Conservation (phyloP, 164 flowering plant genomes). For the Houttuynia cordata region DNA sequence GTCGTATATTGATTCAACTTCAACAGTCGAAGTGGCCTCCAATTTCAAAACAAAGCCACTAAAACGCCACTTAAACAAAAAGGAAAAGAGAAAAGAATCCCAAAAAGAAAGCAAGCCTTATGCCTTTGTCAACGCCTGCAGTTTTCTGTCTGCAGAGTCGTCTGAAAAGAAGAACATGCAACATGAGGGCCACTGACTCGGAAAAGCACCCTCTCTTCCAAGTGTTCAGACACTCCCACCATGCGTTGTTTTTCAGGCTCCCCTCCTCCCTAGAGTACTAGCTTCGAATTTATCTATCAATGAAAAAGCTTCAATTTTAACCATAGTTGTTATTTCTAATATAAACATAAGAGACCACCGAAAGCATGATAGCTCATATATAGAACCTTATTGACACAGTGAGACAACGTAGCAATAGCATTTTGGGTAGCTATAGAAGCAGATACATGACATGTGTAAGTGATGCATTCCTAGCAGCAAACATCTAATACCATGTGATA, state of each 20-base stretch:
- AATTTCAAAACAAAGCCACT: not conserved
- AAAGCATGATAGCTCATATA: too few relatives aligned
- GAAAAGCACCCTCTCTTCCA: too few relatives aligned
- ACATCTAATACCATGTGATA: not conserved
- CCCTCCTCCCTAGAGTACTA: not conserved
- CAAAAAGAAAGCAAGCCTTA: not conserved
- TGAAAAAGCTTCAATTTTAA: too few relatives aligned
- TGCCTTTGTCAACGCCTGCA: not conserved
- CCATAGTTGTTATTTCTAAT: too few relatives aligned
- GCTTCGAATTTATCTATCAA: too few relatives aligned
- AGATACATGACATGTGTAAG: slow-evolving; percentile 52
- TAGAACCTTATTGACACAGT: too few relatives aligned
- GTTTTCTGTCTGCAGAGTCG: not conserved
- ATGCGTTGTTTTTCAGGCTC: not conserved
- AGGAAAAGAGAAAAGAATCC: not conserved
- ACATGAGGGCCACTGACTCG: not conserved
- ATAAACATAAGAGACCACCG: too few relatives aligned
- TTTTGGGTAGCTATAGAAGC: not conserved
- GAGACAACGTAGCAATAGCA: too few relatives aligned
- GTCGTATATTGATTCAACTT: not conserved
- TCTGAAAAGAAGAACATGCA: not conserved
- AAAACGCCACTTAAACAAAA: not conserved
- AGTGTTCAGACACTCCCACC: not conserved
- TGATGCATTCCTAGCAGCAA: slow-evolving; percentile 60
- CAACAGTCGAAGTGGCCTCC: not conserved